Evolutionary conservation across 2,329 filamentous ascomycete genomes (phyloP).

Genomic region (Phoma herbarum): DNA sequence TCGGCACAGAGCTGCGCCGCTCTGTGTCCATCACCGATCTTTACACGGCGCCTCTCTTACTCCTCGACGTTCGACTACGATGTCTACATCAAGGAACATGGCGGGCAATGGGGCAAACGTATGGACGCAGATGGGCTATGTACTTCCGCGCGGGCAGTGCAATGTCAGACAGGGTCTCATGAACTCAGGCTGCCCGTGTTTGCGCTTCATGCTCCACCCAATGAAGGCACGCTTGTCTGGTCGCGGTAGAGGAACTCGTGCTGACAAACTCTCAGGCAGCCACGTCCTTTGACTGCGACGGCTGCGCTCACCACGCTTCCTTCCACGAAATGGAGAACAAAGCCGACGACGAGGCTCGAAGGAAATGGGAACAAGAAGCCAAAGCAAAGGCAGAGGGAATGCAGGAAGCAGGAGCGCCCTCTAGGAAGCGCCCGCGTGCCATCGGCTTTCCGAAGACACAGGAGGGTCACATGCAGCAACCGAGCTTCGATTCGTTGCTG

Average conservation of each 20-base stretch:
- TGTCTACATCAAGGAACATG: neutral
- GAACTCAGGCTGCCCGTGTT: slow-evolving; percentile 58
- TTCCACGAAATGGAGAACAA: slow-evolving; percentile 64
- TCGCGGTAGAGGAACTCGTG: neutral
- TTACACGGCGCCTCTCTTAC: neutral
- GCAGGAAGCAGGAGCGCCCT: slow-evolving; percentile 25
- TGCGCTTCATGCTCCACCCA: slow-evolving; percentile 66
- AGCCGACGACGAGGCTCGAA: slow-evolving; percentile 58
- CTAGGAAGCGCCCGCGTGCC: slow-evolving; percentile 41
- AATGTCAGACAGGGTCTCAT: slow-evolving; percentile 60
- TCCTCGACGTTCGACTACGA: neutral
- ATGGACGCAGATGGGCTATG: slow-evolving; percentile 62
- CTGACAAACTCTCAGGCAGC: slow-evolving; percentile 47
- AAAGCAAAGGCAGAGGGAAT: slow-evolving; percentile 35
- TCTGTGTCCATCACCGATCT: neutral
- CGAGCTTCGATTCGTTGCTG: neutral
- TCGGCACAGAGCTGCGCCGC: slow-evolving; percentile 3
- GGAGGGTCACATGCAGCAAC: slow-evolving; percentile 1
- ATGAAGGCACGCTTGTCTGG: slow-evolving; percentile 55
- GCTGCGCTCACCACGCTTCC: slow-evolving; percentile 63
- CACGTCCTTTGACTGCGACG: slow-evolving; percentile 64
- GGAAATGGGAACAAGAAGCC: slow-evolving; percentile 56
- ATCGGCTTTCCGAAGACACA: slow-evolving; percentile 31
- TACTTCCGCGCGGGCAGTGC: slow-evolving; percentile 60
- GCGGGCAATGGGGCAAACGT: slow-evolving; percentile 50